These are phyloP conservation scores for Fusarium torulosum DNA, from an alignment of 2,329 filamentous ascomycete species.

Conservation along the genomic window DNA sequence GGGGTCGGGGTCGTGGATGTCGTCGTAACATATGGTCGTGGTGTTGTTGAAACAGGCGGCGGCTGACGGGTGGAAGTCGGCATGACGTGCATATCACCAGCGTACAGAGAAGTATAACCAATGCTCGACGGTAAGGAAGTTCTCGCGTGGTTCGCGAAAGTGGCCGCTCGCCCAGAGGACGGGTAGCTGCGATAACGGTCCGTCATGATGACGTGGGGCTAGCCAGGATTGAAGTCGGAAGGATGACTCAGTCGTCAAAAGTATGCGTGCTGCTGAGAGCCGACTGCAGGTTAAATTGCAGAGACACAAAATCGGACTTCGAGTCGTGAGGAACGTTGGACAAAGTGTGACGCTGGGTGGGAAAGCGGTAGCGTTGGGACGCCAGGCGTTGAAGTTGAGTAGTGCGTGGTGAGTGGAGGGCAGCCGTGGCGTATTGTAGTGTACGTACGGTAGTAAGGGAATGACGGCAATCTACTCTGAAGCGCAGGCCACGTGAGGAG, in stretches of 20 bases:
- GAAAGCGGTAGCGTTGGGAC: conserved; percentile 31
- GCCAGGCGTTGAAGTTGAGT: conserved; percentile 30
- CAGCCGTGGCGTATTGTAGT: conserved; percentile 26
- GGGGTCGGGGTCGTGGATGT: conserved; percentile 53
- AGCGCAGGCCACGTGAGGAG: conserved; percentile 48
- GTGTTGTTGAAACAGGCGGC: conserved; percentile 49
- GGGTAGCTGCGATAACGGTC: conserved; percentile 60
- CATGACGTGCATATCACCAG: conserved; percentile 67
- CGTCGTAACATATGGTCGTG: conserved; percentile 52
- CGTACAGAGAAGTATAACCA: conserved; percentile 64
- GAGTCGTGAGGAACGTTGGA: conserved; percentile 35
- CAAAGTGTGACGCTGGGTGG: conserved; percentile 34
- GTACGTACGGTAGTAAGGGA: conserved; percentile 30
- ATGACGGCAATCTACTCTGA: conserved; percentile 40
- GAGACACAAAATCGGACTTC: conserved; percentile 8
- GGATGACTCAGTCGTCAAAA: conserved; percentile 22
- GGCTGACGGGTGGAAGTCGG: conserved; percentile 54
- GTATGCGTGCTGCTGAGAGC: conserved; percentile 20
- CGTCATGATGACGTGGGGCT: conserved; percentile 56
- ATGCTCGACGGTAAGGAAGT: conserved; percentile 66
- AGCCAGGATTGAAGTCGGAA: conserved; percentile 16
- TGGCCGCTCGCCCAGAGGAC: conserved; percentile 59
- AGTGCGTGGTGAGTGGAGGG: conserved; percentile 35
- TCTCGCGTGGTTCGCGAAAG: conserved; percentile 63
- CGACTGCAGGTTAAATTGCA: conserved; percentile 10